phyloP scores from a whole-genome alignment of 139 green algal species.

The Dunaliella primolecta region DNA sequence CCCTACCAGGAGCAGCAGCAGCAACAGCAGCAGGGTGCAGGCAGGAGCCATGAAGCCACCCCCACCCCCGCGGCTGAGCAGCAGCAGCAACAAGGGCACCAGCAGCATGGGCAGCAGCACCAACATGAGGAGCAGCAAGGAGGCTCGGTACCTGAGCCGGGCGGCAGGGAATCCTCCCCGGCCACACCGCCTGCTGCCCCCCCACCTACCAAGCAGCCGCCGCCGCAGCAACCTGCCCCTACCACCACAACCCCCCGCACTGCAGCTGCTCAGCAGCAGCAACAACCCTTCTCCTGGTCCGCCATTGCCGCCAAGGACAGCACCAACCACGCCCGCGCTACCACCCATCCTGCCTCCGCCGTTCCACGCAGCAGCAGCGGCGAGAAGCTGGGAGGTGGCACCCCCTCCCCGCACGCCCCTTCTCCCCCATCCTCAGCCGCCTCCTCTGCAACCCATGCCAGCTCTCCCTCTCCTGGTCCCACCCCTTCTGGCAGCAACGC shows the following conservation, averaged over 20 bases:
- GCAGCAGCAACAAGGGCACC: slow-evolving; percentile 16
- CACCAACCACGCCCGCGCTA: not conserved
- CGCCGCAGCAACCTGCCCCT: not conserved
- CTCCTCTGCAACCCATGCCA: too few relatives aligned
- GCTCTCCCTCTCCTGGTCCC: too few relatives aligned
- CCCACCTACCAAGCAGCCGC: not conserved
- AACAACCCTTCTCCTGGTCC: not conserved
- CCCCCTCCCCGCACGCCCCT: too few relatives aligned
- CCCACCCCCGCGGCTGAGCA: not conserved
- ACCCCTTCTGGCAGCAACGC: too few relatives aligned
- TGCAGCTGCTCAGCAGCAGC: slow-evolving; percentile 2
- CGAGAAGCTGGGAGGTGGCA: not conserved
- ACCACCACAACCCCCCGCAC: not conserved
- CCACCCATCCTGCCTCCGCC: not conserved
- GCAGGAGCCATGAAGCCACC: not conserved
- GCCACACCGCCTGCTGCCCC: not conserved
- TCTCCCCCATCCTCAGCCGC: too few relatives aligned
- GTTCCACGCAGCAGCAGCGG: not conserved
- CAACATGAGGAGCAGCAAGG: slow-evolving; percentile 21
- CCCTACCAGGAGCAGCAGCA: slow-evolving; percentile 1
- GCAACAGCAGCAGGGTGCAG: slow-evolving; percentile 1
- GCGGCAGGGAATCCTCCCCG: not conserved
- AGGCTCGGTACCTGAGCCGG: not conserved
- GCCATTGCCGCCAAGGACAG: not conserved
- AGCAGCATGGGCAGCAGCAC: slow-evolving; percentile 5